Conservation (phyloP, 148 eudicot species). For the Silene latifolia region DNA sequence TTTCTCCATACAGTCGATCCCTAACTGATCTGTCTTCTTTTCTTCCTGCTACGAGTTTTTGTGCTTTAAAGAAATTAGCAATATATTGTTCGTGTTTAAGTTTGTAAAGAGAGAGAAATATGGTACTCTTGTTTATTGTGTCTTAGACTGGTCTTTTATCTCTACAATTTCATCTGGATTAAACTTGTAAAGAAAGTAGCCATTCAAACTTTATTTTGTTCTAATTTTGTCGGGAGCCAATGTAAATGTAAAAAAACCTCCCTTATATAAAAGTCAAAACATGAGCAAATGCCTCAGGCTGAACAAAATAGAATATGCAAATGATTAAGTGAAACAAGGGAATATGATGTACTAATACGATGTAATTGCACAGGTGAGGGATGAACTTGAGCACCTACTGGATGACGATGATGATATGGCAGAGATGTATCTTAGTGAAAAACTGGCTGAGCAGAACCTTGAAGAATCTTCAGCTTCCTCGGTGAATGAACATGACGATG, state of each 20-base stretch:
- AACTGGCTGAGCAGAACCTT: slow-evolving; percentile 56
- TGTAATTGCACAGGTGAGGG: slow-evolving; percentile 61
- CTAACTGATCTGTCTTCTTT: neutral
- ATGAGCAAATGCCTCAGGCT: too few relatives aligned
- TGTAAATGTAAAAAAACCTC: too few relatives aligned
- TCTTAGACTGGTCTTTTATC: neutral
- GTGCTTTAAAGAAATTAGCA: neutral
- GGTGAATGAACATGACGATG: slow-evolving; percentile 47
- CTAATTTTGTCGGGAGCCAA: too few relatives aligned
- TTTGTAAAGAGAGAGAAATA: too few relatives aligned
- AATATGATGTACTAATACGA: too few relatives aligned
- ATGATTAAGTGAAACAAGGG: too few relatives aligned
- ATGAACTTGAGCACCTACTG: slow-evolving; percentile 86
- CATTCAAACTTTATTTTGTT: too few relatives aligned
- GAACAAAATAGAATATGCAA: too few relatives aligned
- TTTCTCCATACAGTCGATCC: too few relatives aligned
- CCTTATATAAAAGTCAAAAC: too few relatives aligned
- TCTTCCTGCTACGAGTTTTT: neutral
- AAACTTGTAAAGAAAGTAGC: neutral
- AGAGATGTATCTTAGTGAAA: slow-evolving; percentile 94
- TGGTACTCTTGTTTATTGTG: neutral
- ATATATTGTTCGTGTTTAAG: neutral
- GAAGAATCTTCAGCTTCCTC: slow-evolving; percentile 62
- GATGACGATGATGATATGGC: slow-evolving; percentile 99
- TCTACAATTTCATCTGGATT: neutral